Base-by-base conservation (phyloP, 768 basidiomycete species). In the Nevesoporus exiguus region DNA sequence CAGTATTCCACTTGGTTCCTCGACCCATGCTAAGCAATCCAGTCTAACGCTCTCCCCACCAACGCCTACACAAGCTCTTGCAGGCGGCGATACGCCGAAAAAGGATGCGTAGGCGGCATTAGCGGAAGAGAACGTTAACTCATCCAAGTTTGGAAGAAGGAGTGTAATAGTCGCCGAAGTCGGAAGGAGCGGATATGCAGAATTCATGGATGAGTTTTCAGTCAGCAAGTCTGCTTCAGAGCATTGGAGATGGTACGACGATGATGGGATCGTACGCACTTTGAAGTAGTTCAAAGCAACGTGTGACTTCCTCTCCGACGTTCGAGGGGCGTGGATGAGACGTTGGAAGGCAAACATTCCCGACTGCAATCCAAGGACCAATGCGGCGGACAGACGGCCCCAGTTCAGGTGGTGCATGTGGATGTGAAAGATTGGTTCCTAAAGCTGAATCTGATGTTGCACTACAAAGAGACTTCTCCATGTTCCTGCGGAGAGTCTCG, bases 81-180 rank as follows among this genome's bases (percentile, higher is more conserved):
- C 84, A 7, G 97, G 97, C 0, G 97, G 97, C 42, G 92, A 94
- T 17, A 80, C 79, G 2, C 94, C 94, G 69, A 98, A 98, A 69
- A 83, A 93, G 17, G 80, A 78, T 3, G 80, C 73, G 67, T 98
- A 98, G 8, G 86, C 77, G 1, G 76, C 73, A 74, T 99, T 99
- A 37, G 93, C 82, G 3, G 73, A 69, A 1, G 80, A 73, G 66
- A 99, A 99, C 29, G 86, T 73, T 6, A 66, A 15, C 3, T 44
- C 49, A 22, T 85, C 80, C 77, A 98, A 95, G 3, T 85, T 85
- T 2, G 88, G 83, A 25, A 99, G 77, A 56, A 88, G 83, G 25
- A 98, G 76, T 53, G 89, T 95, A 67, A 98, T 85, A 65, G 88
- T 87, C 9, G 84, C 61, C 8, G 64, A 61, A 43, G 55, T 47